Base-by-base conservation (phyloP, 2,329 filamentous ascomycete genomes). In the Iodosphaeria phyllophila region DNA sequence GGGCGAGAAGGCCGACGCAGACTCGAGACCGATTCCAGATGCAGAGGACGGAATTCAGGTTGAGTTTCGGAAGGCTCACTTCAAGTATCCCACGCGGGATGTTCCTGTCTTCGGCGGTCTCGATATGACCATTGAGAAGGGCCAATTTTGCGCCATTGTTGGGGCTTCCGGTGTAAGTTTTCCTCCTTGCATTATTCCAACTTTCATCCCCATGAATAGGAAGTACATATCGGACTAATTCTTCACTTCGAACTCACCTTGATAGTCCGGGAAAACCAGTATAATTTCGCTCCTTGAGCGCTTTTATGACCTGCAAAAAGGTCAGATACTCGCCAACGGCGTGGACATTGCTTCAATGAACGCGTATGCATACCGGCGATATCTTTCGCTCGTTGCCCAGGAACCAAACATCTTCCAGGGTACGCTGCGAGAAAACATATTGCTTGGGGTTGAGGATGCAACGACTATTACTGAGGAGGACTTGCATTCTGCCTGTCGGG, bases 181-280 rank as follows among this genome's bases (percentile, higher is more conserved):
- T n/a, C n/a, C n/a, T n/a, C n/a, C n/a, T n/a, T n/a, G n/a, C n/a
- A n/a, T n/a, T n/a, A n/a, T n/a, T n/a, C n/a, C n/a, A n/a, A n/a
- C n/a, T n/a, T n/a, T n/a, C n/a, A n/a, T n/a, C n/a, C n/a, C n/a
- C n/a, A n/a, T n/a, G n/a, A n/a, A n/a, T n/a, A n/a, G n/a, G n/a
- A n/a, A n/a, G n/a, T n/a, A n/a, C n/a, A n/a, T n/a, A n/a, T n/a
- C n/a, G n/a, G n/a, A n/a, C n/a, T n/a, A n/a, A n/a, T n/a, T n/a
- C n/a, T n/a, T n/a, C n/a, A n/a, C n/a, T n/a, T n/a, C n/a, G n/a
- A n/a, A n/a, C n/a, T n/a, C n/a, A n/a, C n/a, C n/a, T n/a, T n/a
- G n/a, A n/a, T n/a, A n/a, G n/a, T 75, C 70, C 30, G 74, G 74
- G 18, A 79, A 84, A 50, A 75, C 71, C 1, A 79, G 69, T 10